phyloP scores from a whole-genome alignment of 306 rosid genomes.

The Vicia faba region DNA sequence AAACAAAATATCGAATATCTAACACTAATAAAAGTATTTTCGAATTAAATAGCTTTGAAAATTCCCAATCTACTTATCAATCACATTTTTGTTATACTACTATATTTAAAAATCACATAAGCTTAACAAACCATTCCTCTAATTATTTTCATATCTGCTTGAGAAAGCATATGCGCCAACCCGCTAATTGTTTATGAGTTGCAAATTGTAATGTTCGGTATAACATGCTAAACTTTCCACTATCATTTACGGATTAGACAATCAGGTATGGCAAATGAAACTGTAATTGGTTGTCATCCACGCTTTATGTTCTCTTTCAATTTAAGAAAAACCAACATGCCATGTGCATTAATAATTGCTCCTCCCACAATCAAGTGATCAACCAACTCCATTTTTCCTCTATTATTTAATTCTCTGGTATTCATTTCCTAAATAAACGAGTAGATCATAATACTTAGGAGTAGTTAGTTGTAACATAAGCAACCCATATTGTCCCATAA shows the following conservation, averaged over 20 bases:
- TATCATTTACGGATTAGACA: slow-evolving; percentile 12
- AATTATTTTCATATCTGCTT: slow-evolving; percentile 8
- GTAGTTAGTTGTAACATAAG: neutral
- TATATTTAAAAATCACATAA: neutral
- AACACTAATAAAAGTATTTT: too few relatives aligned
- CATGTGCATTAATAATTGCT: slow-evolving; percentile 42
- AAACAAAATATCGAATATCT: too few relatives aligned
- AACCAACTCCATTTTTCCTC: neutral
- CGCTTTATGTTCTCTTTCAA: slow-evolving; percentile 14
- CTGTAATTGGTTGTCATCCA: slow-evolving; percentile 38
- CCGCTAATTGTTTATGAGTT: slow-evolving; percentile 13
- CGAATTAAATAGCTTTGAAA: neutral
- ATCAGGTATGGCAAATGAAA: slow-evolving; percentile 21
- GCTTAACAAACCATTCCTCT: neutral
- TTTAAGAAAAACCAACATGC: slow-evolving; percentile 32
- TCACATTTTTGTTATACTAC: too few relatives aligned
- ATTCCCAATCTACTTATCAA: too few relatives aligned
- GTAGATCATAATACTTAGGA: neutral
- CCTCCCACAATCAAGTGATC: neutral
- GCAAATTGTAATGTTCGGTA: neutral
- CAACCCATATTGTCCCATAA: neutral
- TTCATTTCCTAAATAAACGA: neutral
- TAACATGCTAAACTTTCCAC: slow-evolving; percentile 35
- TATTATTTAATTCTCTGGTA: neutral
- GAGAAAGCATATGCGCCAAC: slow-evolving; percentile 13